Conservation (phyloP, 805 yeast species). For the Allodekkera sacchari region DNA sequence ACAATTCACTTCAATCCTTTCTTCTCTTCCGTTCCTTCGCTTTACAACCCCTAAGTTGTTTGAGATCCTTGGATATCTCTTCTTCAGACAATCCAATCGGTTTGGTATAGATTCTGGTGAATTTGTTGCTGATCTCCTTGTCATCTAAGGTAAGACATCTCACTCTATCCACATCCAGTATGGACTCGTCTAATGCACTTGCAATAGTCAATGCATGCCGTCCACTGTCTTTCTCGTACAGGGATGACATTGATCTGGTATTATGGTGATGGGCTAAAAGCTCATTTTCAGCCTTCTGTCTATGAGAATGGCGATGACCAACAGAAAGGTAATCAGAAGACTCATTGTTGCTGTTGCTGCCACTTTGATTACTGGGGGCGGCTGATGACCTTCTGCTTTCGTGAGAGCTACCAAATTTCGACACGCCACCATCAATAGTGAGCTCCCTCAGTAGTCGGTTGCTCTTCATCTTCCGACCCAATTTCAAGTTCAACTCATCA, state of each 20-base stretch:
- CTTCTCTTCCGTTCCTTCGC: no score
- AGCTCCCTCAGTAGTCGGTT: constrained; percentile 7
- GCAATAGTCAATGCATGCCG: constrained; percentile 7
- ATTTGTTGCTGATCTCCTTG: constrained; percentile 6
- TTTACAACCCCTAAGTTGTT: constrained; percentile 2
- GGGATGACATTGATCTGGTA: no score
- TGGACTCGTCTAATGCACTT: constrained; percentile 7
- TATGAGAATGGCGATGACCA: no score
- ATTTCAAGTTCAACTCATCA: constrained; percentile 5
- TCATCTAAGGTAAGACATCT: constrained; percentile 6
- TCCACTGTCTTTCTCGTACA: neutral
- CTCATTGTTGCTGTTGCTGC: no score
- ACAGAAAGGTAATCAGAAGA: no score
- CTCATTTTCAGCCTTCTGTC: no score
- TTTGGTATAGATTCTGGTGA: constrained; percentile 9
- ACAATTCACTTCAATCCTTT: no score
- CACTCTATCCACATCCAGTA: constrained; percentile 8
- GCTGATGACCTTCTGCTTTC: no score
- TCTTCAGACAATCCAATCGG: constrained; percentile 9
- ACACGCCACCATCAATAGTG: constrained; percentile 7
- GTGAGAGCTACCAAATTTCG: no score
- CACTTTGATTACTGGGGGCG: no score
- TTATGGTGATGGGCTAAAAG: no score
- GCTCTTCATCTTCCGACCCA: constrained; percentile 3
- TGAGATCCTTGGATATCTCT: constrained; percentile 8